phyloP scores from a whole-genome alignment of 805 yeast genomes.

The Spathaspora arborariae region DNA sequence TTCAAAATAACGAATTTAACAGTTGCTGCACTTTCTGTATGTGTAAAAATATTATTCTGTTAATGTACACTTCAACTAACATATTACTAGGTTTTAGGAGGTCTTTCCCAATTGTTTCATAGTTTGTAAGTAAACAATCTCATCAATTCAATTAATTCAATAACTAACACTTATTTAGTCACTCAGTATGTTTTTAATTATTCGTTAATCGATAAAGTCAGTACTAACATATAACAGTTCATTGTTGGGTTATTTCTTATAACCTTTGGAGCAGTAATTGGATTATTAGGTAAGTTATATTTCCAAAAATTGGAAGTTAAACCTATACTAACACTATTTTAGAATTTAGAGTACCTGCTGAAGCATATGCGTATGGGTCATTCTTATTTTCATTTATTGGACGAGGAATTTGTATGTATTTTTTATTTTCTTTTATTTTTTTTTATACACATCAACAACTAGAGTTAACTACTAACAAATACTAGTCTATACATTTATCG shows the following conservation, averaged over 20 bases:
- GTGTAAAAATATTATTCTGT: constrained; percentile 16
- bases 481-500: constrained; percentile 35
- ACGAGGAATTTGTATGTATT: constrained; percentile 59
- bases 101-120: constrained; percentile 47
- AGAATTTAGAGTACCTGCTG: constrained; percentile 54
- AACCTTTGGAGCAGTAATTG: constrained; percentile 51
- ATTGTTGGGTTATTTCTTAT: constrained; percentile 57
- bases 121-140: constrained; percentile 38
- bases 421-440: not conserved
- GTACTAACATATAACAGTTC: constrained; percentile 37
- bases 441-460: not conserved
- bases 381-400: constrained; percentile 72
- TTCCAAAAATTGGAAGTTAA: not conserved
- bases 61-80: not conserved
- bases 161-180: constrained; percentile 19
- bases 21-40: constrained; percentile 52
- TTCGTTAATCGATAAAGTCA: not conserved
- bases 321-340: constrained; percentile 4
- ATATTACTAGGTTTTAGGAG: constrained; percentile 38
- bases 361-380: constrained; percentile 62
- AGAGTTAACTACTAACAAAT: constrained; percentile 16
- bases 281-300: constrained; percentile 40
- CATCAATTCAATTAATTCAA: constrained; percentile 13
- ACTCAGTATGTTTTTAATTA: constrained; percentile 24
- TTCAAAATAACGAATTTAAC: constrained; percentile 51